phyloP scores from a whole-genome alignment of 352 stramenopile genomes.

The Phytophthora megakarya region DNA sequence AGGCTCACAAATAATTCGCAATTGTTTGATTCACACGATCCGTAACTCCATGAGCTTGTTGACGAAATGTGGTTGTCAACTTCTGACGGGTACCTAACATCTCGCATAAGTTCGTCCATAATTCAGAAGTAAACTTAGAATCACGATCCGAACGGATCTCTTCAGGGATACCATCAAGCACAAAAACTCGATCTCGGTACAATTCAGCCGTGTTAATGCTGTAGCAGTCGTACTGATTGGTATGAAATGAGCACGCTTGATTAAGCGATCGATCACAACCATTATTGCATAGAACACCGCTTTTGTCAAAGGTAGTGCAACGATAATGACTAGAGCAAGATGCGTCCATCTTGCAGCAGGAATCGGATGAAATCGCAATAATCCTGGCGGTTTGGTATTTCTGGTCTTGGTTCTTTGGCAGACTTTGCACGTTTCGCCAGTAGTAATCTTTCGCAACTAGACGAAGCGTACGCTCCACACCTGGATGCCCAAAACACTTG shows the following conservation, averaged over 20 bases:
- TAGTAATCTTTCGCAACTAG: conserved; percentile 10
- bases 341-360: conserved; percentile 8
- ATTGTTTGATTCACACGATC: conserved; percentile 30
- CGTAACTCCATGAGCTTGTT: conserved; percentile 16
- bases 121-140: too few species aligned
- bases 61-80: conserved; percentile 3
- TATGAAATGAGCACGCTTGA: conserved; percentile 16
- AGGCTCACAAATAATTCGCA: conserved; percentile 6
- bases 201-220: background rate
- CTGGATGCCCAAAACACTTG: conserved; percentile 14
- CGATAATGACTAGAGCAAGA: conserved; percentile 18
- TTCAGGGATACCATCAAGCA: too few species aligned
- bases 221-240: background rate
- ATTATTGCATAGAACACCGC: conserved; percentile 11
- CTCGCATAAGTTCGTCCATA: too few species aligned
- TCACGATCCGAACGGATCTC: too few species aligned
- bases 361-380: background rate
- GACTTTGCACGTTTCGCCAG: conserved; percentile 16
- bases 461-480: conserved; percentile 9
- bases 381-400: background rate
- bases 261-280: conserved; percentile 22
- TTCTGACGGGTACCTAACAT: too few species aligned
- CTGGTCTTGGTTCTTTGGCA: conserved; percentile 14
- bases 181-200: background rate
- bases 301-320: conserved; percentile 1